Base-by-base conservation (phyloP, 176 grass and related monocot species). In the Saccharum spontaneum region DNA sequence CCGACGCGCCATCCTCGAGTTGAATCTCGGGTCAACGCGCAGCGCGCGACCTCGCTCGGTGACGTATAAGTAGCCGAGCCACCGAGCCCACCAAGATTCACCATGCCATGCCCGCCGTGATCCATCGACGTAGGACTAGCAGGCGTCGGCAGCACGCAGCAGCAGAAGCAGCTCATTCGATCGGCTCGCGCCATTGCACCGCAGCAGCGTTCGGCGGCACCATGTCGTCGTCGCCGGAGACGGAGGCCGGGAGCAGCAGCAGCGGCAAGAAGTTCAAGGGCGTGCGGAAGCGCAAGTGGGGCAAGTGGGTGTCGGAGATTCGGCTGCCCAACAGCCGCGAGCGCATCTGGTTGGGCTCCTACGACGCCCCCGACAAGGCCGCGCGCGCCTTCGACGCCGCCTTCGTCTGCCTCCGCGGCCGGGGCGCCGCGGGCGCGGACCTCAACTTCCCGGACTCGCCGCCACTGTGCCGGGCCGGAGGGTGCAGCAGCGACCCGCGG, bases 231-330 rank as follows among this genome's bases (percentile, higher is more conserved):
- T 73, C 79, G 30, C 33, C 68, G 52, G 86, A 64, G 83, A 49
- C 11, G 81, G 87, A 79, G 67, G 74, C 4, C 8, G 16, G 8
- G 8, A 54, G 50, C 50, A 54, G 70, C 9, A 26, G 66, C 50
- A 3, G 44, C 9, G 72, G 37, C 3, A 94, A 30, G 87, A 92
- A 92, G 81, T 94, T 86, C 83, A 94, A 81, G 89, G 92, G 92
- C 64, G 92, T 92, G 84, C 84, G 92, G 73, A 85, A 38, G 96
- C 79, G 96, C 23, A 98, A 98, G 89, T 98, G 96, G 96, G 96
- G 96, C 80, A 98, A 98, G 86, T 98, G 96, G 96, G 96, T 98
- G 54, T 94, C 96, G 28, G 96, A 98, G 89, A 95, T 98, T 76
- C 85, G 96, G 49, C 90, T 94, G 40, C 92, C 92, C 70, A 94